A percentile compares a stretch with the other conserved stretches of the same genome.
These are phyloP conservation scores for Colletotrichum gloeosporioides DNA, from an alignment of 2,329 filamentous ascomycete genomes.

Conservation along the genomic window DNA sequence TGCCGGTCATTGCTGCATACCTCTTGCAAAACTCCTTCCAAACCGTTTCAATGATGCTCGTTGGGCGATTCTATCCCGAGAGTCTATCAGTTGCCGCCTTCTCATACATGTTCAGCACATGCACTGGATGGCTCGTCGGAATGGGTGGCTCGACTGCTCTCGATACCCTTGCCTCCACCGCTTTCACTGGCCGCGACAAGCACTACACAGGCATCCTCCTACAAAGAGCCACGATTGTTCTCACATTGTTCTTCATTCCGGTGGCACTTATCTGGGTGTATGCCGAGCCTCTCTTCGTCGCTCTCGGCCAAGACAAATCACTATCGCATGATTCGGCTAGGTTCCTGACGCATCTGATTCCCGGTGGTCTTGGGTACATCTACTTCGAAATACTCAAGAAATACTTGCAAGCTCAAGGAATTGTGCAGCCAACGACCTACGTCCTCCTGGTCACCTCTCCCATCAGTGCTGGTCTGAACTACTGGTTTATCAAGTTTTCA, in stretches of 20 bases:
- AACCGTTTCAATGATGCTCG: background rate
- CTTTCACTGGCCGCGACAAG: background rate
- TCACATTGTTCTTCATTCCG: background rate
- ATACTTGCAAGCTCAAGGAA: background rate
- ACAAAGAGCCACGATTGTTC: background rate
- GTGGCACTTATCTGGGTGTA: background rate
- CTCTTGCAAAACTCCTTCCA: background rate
- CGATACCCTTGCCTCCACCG: background rate
- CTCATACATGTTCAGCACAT: background rate
- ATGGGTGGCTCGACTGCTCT: background rate
- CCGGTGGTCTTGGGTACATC: background rate
- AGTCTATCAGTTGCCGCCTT: background rate
- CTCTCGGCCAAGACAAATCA: background rate
- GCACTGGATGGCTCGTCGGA: background rate
- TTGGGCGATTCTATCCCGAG: background rate
- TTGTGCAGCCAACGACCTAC: background rate
- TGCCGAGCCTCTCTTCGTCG: background rate
- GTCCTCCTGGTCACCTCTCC: background rate
- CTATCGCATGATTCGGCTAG: background rate
- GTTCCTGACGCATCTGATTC: background rate
- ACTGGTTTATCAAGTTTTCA: background rate
- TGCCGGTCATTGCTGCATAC: background rate
- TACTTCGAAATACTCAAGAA: background rate
- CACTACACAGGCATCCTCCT: background rate
- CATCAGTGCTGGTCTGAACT: background rate